Percentiles rank a stretch among this genome's conserved stretches.
These are phyloP conservation scores for Arbutus unedo DNA, from an alignment of 148 eudicot genomes.

Conservation along the genomic window DNA sequence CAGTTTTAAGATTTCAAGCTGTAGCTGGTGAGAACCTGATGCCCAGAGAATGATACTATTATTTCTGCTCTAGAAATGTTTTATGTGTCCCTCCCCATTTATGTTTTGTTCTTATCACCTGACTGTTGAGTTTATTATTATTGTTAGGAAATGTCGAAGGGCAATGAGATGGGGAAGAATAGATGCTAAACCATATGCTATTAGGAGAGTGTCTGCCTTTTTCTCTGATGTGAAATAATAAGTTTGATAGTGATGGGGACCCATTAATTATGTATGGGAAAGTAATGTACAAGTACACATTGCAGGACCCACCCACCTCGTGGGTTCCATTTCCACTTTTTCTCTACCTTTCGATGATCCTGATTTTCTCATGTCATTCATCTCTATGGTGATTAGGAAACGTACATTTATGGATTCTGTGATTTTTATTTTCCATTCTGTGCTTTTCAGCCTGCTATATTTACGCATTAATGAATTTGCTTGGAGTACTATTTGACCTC, in stretches of 20 bases:
- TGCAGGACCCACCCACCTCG: slow-evolving; percentile 18
- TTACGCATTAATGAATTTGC: too few species aligned
- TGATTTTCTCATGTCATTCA: too few species aligned
- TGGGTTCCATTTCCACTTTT: too few species aligned
- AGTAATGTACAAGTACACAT: slow-evolving; percentile 44
- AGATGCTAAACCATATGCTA: slow-evolving; percentile 27
- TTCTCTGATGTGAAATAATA: slow-evolving; percentile 28
- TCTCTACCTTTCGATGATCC: too few species aligned
- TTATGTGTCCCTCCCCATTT: slow-evolving; percentile 9
- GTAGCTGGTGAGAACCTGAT: slow-evolving; percentile 27
- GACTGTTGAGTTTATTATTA: slow-evolving; percentile 32
- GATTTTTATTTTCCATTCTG: too few species aligned
- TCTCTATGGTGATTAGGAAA: too few species aligned
- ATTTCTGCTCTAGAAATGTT: slow-evolving; percentile 18
- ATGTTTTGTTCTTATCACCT: slow-evolving; percentile 28
- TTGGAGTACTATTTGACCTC: too few species aligned
- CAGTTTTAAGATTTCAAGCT: slow-evolving; percentile 17
- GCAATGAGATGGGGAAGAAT: slow-evolving; percentile 30
- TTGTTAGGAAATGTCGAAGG: not conserved
- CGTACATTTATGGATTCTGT: too few species aligned
- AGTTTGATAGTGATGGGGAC: slow-evolving; percentile 28
- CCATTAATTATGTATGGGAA: slow-evolving; percentile 36
- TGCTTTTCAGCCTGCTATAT: too few species aligned
- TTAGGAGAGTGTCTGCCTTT: slow-evolving; percentile 20
- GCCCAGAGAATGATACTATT: slow-evolving; percentile 11